Evolutionary conservation across 805 yeast species (phyloP).

Genomic region (Spathaspora girioi): DNA sequence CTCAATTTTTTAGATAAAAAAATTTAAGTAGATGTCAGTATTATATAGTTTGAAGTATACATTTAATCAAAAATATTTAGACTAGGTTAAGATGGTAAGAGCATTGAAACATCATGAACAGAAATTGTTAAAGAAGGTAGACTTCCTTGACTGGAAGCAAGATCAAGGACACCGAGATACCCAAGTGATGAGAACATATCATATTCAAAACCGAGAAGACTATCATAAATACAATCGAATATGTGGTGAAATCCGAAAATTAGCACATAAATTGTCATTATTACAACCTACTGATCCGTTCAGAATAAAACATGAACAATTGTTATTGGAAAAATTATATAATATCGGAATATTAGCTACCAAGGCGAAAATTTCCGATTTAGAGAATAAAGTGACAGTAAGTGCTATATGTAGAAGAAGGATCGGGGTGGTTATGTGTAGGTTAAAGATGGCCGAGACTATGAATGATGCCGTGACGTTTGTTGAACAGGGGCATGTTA

Average conservation of each 20-base stretch:
- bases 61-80: too few relatives aligned
- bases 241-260: constrained; percentile 86
- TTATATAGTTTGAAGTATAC: too few relatives aligned
- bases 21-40: neutral
- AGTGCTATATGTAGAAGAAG: constrained; percentile 90
- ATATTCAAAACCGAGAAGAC: constrained; percentile 91
- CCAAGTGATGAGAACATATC: constrained; percentile 94
- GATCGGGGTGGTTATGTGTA: constrained; percentile 90
- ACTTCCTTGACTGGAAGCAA: constrained; percentile 95
- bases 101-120: constrained; percentile 92
- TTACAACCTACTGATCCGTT: constrained; percentile 85
- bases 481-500: constrained; percentile 94
- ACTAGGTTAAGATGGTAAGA: constrained; percentile 74
- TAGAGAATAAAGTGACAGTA: constrained; percentile 89
- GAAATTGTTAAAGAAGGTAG: constrained; percentile 91
- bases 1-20: neutral
- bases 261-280: constrained; percentile 81
- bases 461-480: constrained; percentile 85
- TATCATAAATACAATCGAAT: constrained; percentile 90
- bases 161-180: constrained; percentile 94
- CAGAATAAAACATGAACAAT: constrained; percentile 83
- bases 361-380: constrained; percentile 84
- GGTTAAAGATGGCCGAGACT: constrained; percentile 90
- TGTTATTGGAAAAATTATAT: constrained; percentile 81
- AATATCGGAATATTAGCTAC: constrained; percentile 85